Base-by-base conservation (phyloP, 2,329 filamentous ascomycete genomes). In the Neopestalotiopsis clavispora region DNA sequence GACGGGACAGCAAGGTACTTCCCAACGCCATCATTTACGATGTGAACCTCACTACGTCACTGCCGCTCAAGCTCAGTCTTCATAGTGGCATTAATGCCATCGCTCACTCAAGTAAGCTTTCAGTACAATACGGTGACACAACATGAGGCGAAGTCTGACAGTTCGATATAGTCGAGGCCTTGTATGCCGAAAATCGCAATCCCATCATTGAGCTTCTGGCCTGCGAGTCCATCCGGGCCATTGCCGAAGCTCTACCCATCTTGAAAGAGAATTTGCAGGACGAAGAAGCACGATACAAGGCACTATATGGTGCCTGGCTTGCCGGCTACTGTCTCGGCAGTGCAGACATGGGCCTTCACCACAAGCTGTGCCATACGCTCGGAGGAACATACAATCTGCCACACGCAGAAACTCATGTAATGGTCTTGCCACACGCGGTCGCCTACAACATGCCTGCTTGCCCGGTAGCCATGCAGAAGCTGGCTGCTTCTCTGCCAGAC, bases 291-390 rank as follows among this genome's bases (percentile, higher is more conserved):
- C 84, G 89, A 2, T 84, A 82, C 4, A 77, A 77, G 3, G 89
- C 88, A 17, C 83, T 88, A 1, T 90, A 91, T 73, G 90, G 89
- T 23, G 89, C 90, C 52, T 91, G 88, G 88, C 84, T 91, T 1
- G 91, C 88, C 72, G 89, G 88, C 34, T 84, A 82, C 34, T 90
- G 87, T 72, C 82, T 91, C 0, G 89, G 89, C 4, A 85, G 81
- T 68, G 86, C 88, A 3, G 84, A 84, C 67, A 91, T 91, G 87
- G 84, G 87, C 2, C 83, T 92, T 13, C 90, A 92, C 74, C 90
- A 92, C 78, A 92, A 91, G 75, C 84, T 92, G 1, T 91, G 89
- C 78, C 90, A 92, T 74, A 88, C 87, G 0, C 81, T 91, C 1
- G 90, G 89, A 30, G 90, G 90, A 7, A 86, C 83, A 72, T 90